Conservation (phyloP, 1,139 yeast genomes). For the Lodderomyces theae region DNA sequence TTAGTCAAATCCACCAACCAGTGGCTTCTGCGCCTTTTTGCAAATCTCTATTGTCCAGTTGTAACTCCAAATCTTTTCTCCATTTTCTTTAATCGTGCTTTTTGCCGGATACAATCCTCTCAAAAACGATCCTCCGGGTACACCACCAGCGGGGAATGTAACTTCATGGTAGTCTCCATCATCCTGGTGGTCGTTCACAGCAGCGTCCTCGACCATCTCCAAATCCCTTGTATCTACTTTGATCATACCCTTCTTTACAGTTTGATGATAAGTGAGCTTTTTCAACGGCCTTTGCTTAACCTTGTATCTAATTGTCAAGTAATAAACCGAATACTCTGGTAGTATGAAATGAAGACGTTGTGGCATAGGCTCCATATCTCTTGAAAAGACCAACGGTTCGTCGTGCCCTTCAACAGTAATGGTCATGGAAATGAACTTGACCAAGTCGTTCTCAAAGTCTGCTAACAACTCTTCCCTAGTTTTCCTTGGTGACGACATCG, state of each 20-base stretch:
- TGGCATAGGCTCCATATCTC: constrained; percentile 29
- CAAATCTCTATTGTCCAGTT: constrained; percentile 30
- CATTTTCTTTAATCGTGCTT: constrained; percentile 28
- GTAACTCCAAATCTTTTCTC: constrained; percentile 23
- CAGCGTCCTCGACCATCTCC: constrained; percentile 21
- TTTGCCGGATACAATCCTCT: constrained; percentile 34
- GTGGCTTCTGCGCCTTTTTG: constrained; percentile 24
- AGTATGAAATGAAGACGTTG: constrained; percentile 27
- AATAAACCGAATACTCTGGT: constrained; percentile 34
- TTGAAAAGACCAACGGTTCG: constrained; percentile 22
- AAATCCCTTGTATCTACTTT: constrained; percentile 27
- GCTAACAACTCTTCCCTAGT: constrained; percentile 13
- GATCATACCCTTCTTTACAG: constrained; percentile 31
- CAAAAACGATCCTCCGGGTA: constrained; percentile 35
- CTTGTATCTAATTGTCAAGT: constrained; percentile 27
- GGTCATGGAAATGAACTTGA: constrained; percentile 26
- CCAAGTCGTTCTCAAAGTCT: constrained; percentile 24
- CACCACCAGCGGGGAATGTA: constrained; percentile 28
- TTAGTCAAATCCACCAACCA: constrained; percentile 16
- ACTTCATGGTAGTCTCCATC: constrained; percentile 19
- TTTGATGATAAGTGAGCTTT: constrained; percentile 31
- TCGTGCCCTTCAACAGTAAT: constrained; percentile 29
- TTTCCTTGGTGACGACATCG: constrained; percentile 2
- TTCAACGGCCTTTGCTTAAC: constrained; percentile 25
- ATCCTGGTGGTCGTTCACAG: constrained; percentile 17